Evolutionary conservation across 2,329 filamentous ascomycete species (phyloP), one percentile per base, ranked within the genome.

Genomic region (Aaosphaeria pasadenensis): DNA sequence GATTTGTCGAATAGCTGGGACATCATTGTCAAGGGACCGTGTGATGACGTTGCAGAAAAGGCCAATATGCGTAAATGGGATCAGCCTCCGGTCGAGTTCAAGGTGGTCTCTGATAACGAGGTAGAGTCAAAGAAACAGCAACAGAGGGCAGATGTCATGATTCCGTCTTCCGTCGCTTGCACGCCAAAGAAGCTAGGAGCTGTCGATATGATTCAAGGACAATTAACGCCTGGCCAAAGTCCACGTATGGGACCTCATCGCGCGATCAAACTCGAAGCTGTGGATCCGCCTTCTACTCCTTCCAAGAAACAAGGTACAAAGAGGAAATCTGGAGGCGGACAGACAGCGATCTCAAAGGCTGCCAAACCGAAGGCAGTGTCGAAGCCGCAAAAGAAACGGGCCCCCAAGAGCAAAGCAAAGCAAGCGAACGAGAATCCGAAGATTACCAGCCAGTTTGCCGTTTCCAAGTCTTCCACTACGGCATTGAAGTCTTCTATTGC

Each of bases 1-100:
- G 91, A 96, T 49, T 86, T 97, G 54, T 91, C 92, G 64, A 87
- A 95, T 54, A 91, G 89, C 62, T 99, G 91, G 87, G 94, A 99
- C 70, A 74, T 96, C 51, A 84, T 97, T 13, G 87, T 99, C 33
- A 85, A 84, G 55, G 91, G 90, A 17, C 87, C 88, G 59, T 94
- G 89, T 64, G 94, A 99, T 66, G 85, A 91, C 54, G 87, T 99
- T 36, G 94, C 94, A 17, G 80, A 79, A 43, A 76, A 90, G 36
- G 87, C 85, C 11, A 82, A 82, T 24, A 71, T 85, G 69, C 77
- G 77, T 45, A 74, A 72, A 50, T 85, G 82, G 81, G 72, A 84
- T 54, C 80, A 84, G 48, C 33, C 33, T 36, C 64, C 57, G 1
- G 60, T 60, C 46, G 55, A 62, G 2, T 64, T 58, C 47, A 69